A percentile compares a stretch with the other conserved stretches of the same genome.
phyloP scores from a whole-genome alignment of 2,329 filamentous ascomycete genomes.

The Ampelomyces quisqualis region DNA sequence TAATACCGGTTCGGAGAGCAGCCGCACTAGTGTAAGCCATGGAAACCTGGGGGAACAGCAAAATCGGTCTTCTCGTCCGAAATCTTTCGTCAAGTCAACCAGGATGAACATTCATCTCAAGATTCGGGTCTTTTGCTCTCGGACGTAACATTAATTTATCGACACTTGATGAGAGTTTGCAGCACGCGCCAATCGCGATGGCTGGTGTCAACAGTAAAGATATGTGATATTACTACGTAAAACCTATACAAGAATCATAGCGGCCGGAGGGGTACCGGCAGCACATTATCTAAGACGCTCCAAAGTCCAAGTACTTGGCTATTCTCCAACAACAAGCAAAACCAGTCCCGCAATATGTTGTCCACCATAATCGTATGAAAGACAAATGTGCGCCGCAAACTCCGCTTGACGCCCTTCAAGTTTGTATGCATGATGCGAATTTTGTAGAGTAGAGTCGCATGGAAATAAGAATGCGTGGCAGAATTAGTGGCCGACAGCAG shows the following conservation, averaged over 20 bases:
- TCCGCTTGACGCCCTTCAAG: conserved; percentile 12
- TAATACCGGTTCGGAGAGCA: conserved; percentile 17
- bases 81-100: background rate
- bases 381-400: conserved; percentile 9
- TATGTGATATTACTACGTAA: conserved; percentile 22
- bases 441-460: no score
- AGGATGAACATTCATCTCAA: conserved; percentile 1
- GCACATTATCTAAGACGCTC: background rate
- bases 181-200: no score
- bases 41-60: conserved; percentile 2
- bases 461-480: conserved; percentile 2
- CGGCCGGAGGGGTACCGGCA: background rate
- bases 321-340: background rate
- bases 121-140: background rate
- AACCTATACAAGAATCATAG: conserved; percentile 6
- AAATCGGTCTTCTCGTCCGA: conserved; percentile 1
- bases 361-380: background rate
- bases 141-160: background rate
- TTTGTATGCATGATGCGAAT: conserved; percentile 7
- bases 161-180: no score
- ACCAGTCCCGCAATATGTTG: no score
- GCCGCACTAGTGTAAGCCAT: conserved; percentile 5
- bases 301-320: background rate
- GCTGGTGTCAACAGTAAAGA: no score
- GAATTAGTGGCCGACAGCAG: conserved; percentile 34